These are phyloP conservation scores for Suhomyces kunorum DNA, from an alignment of 1,139 yeast species.

Conservation along the genomic window DNA sequence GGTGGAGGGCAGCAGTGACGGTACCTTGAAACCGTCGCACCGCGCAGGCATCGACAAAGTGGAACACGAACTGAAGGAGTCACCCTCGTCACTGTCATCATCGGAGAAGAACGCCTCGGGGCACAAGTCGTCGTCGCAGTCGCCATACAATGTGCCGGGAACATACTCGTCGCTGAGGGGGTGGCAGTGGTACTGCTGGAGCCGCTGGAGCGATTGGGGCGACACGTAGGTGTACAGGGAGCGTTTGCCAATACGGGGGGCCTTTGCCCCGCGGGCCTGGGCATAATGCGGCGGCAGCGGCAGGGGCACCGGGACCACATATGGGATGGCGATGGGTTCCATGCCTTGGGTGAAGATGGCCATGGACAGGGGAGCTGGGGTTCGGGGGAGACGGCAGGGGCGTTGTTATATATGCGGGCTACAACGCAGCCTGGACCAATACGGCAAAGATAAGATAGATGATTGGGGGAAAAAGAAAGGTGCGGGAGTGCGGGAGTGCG, in stretches of 20 bases:
- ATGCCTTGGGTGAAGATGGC: constrained; percentile 4
- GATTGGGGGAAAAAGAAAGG: no score
- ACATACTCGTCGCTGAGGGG: constrained; percentile 16
- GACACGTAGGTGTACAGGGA: constrained; percentile 12
- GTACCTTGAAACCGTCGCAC: background rate
- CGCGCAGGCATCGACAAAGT: constrained; percentile 1
- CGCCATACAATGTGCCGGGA: constrained; percentile 8
- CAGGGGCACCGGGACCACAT: background rate
- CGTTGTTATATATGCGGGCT: background rate
- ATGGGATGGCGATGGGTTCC: constrained; percentile 13
- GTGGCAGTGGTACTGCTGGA: constrained; percentile 12
- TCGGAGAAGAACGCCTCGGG: constrained; percentile 11
- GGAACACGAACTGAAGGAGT: constrained; percentile 11
- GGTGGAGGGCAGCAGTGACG: constrained; percentile 1
- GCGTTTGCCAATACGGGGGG: constrained; percentile 4
- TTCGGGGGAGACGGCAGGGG: background rate
- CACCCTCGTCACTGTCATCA: constrained; percentile 11
- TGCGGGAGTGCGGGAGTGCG: no score
- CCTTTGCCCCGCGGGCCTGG: constrained; percentile 4
- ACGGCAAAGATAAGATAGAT: no score
- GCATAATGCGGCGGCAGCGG: background rate
- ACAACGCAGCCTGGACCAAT: no score
- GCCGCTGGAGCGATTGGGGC: constrained; percentile 11
- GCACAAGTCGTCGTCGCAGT: constrained; percentile 8
- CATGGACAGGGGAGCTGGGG: no score